These are phyloP conservation scores for Prosopis cineraria DNA, from an alignment of 306 rosid genomes.

Conservation along the genomic window DNA sequence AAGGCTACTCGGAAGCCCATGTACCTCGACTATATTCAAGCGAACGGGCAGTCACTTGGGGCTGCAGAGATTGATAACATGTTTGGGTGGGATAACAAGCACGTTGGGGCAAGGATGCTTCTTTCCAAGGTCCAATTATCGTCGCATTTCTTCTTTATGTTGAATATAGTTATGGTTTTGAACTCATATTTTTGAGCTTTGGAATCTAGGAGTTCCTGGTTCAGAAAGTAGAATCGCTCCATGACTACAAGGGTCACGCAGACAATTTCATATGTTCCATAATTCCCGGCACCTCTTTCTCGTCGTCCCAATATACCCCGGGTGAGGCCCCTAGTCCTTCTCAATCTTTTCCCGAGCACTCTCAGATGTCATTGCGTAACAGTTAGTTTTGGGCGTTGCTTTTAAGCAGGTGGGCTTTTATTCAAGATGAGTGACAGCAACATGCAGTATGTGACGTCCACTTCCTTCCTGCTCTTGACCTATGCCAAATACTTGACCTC, in stretches of 20 bases:
- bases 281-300: constrained; percentile 72
- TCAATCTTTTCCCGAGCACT: not conserved
- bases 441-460: constrained; percentile 97
- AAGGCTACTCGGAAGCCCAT: constrained; percentile 81
- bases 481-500: constrained; percentile 91
- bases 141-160: constrained; percentile 7
- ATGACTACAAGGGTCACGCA: constrained; percentile 88
- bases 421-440: constrained; percentile 89
- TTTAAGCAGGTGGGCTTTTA: constrained; percentile 84
- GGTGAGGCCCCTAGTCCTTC: constrained; percentile 43
- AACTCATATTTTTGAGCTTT: not conserved
- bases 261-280: constrained; percentile 89
- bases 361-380: constrained; percentile 47
- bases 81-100: constrained; percentile 99
- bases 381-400: constrained; percentile 39
- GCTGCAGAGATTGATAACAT: constrained; percentile 85
- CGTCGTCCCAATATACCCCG: constrained; percentile 86
- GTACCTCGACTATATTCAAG: constrained; percentile 82
- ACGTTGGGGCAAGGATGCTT: constrained; percentile 94
- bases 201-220: constrained; percentile 76
- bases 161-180: not conserved
- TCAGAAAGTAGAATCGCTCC: constrained; percentile 70
- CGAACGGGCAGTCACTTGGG: constrained; percentile 83
- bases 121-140: constrained; percentile 80
- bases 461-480: constrained; percentile 77